Percentiles rank a stretch among this genome's conserved stretches.
phyloP scores from a whole-genome alignment of 2,329 filamentous ascomycete species.

The Penicillium sp. region DNA sequence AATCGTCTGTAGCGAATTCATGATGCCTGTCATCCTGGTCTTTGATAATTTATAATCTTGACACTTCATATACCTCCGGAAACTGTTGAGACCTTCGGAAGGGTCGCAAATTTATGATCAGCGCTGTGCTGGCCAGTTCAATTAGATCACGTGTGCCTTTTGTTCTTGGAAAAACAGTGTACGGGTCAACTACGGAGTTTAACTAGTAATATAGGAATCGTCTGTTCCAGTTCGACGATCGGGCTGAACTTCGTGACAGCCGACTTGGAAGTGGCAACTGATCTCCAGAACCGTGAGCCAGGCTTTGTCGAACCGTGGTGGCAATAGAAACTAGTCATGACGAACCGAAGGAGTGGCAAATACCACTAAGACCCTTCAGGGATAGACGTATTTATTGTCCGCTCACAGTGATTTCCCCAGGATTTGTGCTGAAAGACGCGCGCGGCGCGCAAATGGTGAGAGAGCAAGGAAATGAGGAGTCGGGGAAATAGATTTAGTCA shows the following conservation, averaged over 20 bases:
- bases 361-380: not conserved
- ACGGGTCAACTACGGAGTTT: not conserved
- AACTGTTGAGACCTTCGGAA: not conserved
- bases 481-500: too few relatives aligned
- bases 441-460: too few relatives aligned
- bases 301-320: too few relatives aligned
- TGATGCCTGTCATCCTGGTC: not conserved
- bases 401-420: not conserved
- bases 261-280: too few relatives aligned
- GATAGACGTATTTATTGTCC: not conserved
- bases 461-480: too few relatives aligned
- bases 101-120: not conserved
- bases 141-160: not conserved
- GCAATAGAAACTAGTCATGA: not conserved
- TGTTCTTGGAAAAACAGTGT: too few relatives aligned
- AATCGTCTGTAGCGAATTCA: not conserved
- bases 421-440: too few relatives aligned
- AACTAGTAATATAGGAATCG: not conserved
- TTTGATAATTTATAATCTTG: not conserved
- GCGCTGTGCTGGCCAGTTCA: not conserved
- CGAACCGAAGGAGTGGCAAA: not conserved
- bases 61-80: not conserved
- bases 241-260: not conserved
- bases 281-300: too few relatives aligned
- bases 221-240: not conserved